A percentile compares a stretch with the other conserved stretches of the same genome.
phyloP scores from a whole-genome alignment of 2,329 filamentous ascomycete species.

The Fusarium sp. region DNA sequence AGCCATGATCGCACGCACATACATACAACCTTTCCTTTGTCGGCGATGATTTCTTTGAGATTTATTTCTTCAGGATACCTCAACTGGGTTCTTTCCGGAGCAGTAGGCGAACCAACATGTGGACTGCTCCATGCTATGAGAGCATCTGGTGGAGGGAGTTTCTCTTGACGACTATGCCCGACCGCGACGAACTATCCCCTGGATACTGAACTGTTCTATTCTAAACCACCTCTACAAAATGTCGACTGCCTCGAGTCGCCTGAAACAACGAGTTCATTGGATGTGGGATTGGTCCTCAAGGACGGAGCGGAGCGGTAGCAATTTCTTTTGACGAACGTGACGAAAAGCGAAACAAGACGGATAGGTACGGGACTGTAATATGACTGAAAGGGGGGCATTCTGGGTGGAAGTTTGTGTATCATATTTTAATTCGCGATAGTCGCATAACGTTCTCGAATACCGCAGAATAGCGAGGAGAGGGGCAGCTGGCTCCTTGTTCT shows the following conservation, averaged over 20 bases:
- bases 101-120: conserved; percentile 4
- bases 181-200: conserved; percentile 3
- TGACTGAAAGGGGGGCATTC: conserved; percentile 27
- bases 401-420: conserved; percentile 39
- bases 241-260: conserved; percentile 19
- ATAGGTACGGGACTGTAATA: conserved; percentile 33
- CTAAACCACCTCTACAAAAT: conserved; percentile 29
- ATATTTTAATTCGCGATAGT: conserved; percentile 46
- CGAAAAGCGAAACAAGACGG: conserved; percentile 35
- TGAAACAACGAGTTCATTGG: conserved; percentile 4
- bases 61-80: conserved; percentile 24
- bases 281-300: conserved; percentile 8
- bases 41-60: conserved; percentile 32
- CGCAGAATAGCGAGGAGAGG: conserved; percentile 21
- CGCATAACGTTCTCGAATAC: conserved; percentile 29
- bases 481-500: conserved; percentile 33
- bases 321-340: conserved; percentile 38
- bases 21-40: conserved; percentile 41
- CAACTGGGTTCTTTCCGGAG: conserved; percentile 20
- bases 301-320: conserved; percentile 20
- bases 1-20: conserved; percentile 30
- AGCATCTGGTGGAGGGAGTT: conserved; percentile 14
- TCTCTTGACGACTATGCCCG: conserved; percentile 23
- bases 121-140: conserved; percentile 15
- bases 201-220: conserved; percentile 29